Evolutionary conservation across 768 basidiomycete genomes (phyloP), one percentile per base, ranked within the genome.

Genomic region (Pisolithus sp.): DNA sequence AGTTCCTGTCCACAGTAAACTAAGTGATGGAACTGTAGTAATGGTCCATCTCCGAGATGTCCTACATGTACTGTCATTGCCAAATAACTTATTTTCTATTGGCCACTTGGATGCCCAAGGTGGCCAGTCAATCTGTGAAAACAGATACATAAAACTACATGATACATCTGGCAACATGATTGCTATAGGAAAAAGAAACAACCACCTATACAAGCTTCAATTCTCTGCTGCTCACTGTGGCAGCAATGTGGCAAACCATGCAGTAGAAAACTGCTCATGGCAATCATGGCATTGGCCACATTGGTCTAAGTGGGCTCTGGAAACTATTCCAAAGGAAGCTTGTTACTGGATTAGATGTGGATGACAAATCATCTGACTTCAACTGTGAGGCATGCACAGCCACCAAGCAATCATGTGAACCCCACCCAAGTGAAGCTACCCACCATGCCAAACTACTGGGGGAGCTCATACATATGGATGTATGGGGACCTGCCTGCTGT

Each of bases 311-410:
- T 12, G 48, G 44, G 1, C 23, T 56, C 2, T 12, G 17, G 5
- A 18, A 41, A 0, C 12, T 54, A 26, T 44, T 53, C 20, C n/a
- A 36, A 0, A 54, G 54, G 4, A 36, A 50, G 2, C 37, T 57
- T 0, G 43, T 50, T 0, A 20, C 57, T 8, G 46, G 53, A 0
- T 44, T 59, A 17, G 38, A 21, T 1, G 1, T 53, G 0, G 0
- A 0, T 0, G 37, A 51, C 0, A 49, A 50, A 17, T 40, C 40
- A 4, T 30, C 48, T 7, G 13, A 45, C 0, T 48, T 54, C 1
- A n/a, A 57, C 0, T 59, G 56, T 4, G 45, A 47, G 0, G 51
- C 56, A 2, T 59, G 53, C 7, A 53, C 42, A 0, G n/a, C 53
- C 18, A 23, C 49, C 0, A 57, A 59, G 18, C 1, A 7, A 0